A percentile compares a stretch with the other conserved stretches of the same genome.
These are phyloP conservation scores for Limonomyces culmigenus DNA, from an alignment of 1,284 basidiomycete species.

Conservation along the genomic window DNA sequence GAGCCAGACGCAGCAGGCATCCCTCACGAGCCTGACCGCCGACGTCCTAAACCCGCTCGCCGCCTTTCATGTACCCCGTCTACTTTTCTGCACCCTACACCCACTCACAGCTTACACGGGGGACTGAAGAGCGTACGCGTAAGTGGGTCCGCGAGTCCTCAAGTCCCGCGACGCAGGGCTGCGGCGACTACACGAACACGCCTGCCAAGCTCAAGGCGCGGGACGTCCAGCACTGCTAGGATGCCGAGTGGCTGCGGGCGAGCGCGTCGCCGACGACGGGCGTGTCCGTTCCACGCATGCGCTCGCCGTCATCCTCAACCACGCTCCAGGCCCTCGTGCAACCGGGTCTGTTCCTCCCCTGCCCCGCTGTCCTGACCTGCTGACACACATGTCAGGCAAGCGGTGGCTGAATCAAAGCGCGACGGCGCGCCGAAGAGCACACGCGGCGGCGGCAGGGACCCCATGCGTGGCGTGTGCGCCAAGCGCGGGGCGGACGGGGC, in stretches of 20 bases:
- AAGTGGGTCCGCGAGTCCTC: conserved; percentile 83
- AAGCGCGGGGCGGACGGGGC: conserved; percentile 89
- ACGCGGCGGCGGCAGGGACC: conserved; percentile 37
- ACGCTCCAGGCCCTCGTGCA: too few relatives aligned
- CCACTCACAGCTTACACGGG: conserved; percentile 22
- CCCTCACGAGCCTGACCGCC: conserved; percentile 47
- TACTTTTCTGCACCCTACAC: conserved; percentile 1
- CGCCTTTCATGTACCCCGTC: conserved; percentile 37
- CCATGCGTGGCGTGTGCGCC: conserved; percentile 58
- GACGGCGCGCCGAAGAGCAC: conserved; percentile 40
- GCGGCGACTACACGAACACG: conserved; percentile 64
- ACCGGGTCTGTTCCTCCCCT: too few relatives aligned
- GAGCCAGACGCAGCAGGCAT: conserved; percentile 66
- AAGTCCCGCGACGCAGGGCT: conserved; percentile 54
- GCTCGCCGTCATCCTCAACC: too few relatives aligned
- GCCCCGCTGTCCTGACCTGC: too few relatives aligned
- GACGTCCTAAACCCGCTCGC: conserved; percentile 60
- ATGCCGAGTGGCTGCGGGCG: conserved; percentile 54
- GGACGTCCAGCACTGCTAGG: conserved; percentile 69
- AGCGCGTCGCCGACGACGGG: too few relatives aligned
- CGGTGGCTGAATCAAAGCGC: conserved; percentile 66
- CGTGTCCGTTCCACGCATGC: too few relatives aligned
- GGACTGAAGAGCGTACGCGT: conserved; percentile 74
- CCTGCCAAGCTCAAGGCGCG: conserved; percentile 63
- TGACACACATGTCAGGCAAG: conserved; percentile 60